Evolutionary conservation across 2,329 filamentous ascomycete species (phyloP), one percentile per base, ranked within the genome.

Genomic region (Pseudogymnoascus verrucosus): DNA sequence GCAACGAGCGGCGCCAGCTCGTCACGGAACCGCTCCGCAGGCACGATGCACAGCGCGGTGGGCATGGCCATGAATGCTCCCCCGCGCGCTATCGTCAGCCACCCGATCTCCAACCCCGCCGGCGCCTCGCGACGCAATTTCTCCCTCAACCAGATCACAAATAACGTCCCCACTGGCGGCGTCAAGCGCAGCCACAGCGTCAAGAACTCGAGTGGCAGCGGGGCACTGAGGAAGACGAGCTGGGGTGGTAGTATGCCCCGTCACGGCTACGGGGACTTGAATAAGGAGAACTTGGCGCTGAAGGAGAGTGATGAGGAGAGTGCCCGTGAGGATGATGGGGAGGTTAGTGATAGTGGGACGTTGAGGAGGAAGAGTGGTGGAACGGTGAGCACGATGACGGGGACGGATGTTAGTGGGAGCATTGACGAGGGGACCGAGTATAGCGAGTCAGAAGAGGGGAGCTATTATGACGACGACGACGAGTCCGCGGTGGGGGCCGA

Each of bases 61-160:
- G 81, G 77, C 68, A 80, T 86, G 72, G 82, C 83, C 1, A 78
- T 87, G 66, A 76, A 78, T 4, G 77, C 83, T 69, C 73, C 71
- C 26, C 37, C 28, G 14, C 69, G 72, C 40, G 69, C 69, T 31
- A 26, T 70, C 16, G 61, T 65, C 8, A 70, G 37, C 23, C 67
- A 70, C 2, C 71, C 71, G 1, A 66, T 68, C 51, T 71, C 84
- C 1, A 79, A 77, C 16, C 76, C 82, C 59, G 78, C 79, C 16
- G 78, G 84, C 71, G 71, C 82, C 76, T 82, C 86, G 73, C 84
- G 93, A 42, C 87, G 95, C 60, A 97, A 98, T 71, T 84, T 96
- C 65, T 96, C 91, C 61, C 84, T 98, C 37, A 96, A 89, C 73
- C 91, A 97, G 76, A 96, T 98, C 69, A 90, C 86, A 62, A 87